Evolutionary conservation across 768 basidiomycete species (phyloP), one percentile per base, ranked within the genome.

Genomic region (Vishniacozyma victoriae): DNA sequence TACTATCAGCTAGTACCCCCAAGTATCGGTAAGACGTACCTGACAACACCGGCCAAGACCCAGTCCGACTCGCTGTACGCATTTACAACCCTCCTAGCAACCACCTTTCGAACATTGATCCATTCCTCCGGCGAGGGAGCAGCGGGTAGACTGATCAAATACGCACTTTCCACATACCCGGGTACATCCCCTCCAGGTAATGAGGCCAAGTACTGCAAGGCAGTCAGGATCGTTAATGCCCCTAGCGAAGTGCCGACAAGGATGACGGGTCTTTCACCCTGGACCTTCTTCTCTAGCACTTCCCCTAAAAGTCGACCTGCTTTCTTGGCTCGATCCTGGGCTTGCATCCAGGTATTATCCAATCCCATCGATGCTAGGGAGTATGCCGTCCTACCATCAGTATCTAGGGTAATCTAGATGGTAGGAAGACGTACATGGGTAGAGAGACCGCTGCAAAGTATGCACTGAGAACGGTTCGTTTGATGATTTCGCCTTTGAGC

Each of bases 231-330:
- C 2, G 71, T 72, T 16, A 73, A 49, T 15, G 76, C 73, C n/a
- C 76, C 76, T 4, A 76, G 66, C 5, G 75, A 75, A 15, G 72
- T 72, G 1, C 76, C 76, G 50, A 75, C 74, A 26, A 77, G 62
- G 4, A 73, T 63, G 6, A 74, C 72, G 0, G 76, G 76, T 7
- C 76, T 60, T 44, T 74, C 68, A 5, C 76, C 76, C 48, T 77
- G 76, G 0, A 76, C 71, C 18, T 69, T 46, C 37, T 76, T 73
- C 40, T 73, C 70, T n/a, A 78, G 60, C 14, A 76, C 73, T 31
- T 76, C 73, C 1, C 76, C 76, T 5, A 78, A 67, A 2, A 78
- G 46, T 6, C 69, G 44, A 7, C 76, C 76, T 0, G 76, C 76
- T 49, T 77, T 76, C 42, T 62, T 63, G 1, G 76, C 74, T 27